phyloP scores from a whole-genome alignment of 345 rosid genomes.

The Syzygium oleosum region DNA sequence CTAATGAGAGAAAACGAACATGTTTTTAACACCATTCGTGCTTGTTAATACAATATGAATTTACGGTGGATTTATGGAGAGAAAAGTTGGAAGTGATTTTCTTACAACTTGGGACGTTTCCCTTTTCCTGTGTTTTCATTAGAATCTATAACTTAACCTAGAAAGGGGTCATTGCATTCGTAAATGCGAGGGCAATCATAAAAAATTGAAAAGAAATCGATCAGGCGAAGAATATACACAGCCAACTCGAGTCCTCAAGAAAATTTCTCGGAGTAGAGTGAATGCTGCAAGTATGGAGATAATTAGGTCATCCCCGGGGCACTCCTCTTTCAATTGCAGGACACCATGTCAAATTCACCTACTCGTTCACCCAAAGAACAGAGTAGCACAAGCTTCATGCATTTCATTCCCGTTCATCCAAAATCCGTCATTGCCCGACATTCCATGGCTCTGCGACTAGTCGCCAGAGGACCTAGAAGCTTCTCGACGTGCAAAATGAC shows the following conservation, averaged over 20 bases:
- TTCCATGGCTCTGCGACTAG: background rate
- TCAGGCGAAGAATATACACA: background rate
- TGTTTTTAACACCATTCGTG: background rate
- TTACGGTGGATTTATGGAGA: background rate
- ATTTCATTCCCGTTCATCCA: background rate
- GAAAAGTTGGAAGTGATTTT: background rate
- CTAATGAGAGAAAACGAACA: background rate
- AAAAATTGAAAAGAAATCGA: background rate
- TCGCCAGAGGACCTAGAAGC: background rate
- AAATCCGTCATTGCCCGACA: background rate
- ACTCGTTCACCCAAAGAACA: background rate
- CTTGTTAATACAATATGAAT: background rate
- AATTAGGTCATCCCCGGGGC: background rate
- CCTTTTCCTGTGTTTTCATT: background rate
- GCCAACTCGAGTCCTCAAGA: background rate
- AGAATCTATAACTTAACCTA: background rate
- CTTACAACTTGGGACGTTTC: background rate
- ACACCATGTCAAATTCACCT: background rate
- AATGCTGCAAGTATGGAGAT: background rate
- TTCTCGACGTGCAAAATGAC: background rate
- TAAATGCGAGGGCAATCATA: background rate
- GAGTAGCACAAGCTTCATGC: background rate
- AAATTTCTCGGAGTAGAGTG: background rate
- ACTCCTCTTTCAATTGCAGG: background rate
- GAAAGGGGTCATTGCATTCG: background rate